A percentile compares a stretch with the other conserved stretches of the same genome.
Evolutionary conservation across 768 basidiomycete species (phyloP).

Genomic region (Agaricus blazei): DNA sequence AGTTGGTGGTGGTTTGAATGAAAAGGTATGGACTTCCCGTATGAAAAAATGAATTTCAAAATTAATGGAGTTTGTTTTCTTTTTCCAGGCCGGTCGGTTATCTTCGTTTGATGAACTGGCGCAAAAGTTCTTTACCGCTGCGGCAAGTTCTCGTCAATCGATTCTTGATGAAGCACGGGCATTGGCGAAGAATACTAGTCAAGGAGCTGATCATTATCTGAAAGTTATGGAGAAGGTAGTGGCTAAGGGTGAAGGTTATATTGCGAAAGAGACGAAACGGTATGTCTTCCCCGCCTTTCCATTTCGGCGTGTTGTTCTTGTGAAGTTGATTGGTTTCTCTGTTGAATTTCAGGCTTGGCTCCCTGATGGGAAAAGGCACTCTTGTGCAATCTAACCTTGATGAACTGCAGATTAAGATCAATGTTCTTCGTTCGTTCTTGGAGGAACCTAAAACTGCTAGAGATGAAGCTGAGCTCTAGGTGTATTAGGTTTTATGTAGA

Average conservation of each 20-base stretch:
- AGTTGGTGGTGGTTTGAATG: constrained; percentile 75
- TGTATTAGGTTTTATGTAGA: background rate
- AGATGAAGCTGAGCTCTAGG: constrained; percentile 41
- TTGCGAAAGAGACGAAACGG: constrained; percentile 85
- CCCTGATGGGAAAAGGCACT: constrained; percentile 75
- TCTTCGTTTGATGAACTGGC: constrained; percentile 75
- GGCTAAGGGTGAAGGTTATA: constrained; percentile 64
- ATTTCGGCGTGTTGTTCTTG: constrained; percentile 7
- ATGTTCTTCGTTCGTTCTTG: constrained; percentile 69
- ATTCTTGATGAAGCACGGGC: constrained; percentile 61
- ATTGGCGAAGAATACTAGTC: constrained; percentile 46
- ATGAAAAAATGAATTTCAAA: no score
- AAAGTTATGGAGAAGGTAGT: constrained; percentile 87
- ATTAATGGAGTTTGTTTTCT: background rate
- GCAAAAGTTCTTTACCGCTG: constrained; percentile 63
- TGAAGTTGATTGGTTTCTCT: constrained; percentile 3
- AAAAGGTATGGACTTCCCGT: constrained; percentile 36
- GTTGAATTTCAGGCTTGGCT: constrained; percentile 50
- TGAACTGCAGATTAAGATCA: constrained; percentile 89
- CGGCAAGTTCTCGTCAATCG: constrained; percentile 48
- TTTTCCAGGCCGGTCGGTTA: constrained; percentile 72
- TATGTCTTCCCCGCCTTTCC: constrained; percentile 26
- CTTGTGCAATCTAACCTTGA: constrained; percentile 79
- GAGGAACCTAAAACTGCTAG: constrained; percentile 30
- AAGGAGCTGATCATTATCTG: constrained; percentile 70